These are phyloP conservation scores for Delonix regia DNA, from an alignment of 306 rosid genomes.

Conservation along the genomic window DNA sequence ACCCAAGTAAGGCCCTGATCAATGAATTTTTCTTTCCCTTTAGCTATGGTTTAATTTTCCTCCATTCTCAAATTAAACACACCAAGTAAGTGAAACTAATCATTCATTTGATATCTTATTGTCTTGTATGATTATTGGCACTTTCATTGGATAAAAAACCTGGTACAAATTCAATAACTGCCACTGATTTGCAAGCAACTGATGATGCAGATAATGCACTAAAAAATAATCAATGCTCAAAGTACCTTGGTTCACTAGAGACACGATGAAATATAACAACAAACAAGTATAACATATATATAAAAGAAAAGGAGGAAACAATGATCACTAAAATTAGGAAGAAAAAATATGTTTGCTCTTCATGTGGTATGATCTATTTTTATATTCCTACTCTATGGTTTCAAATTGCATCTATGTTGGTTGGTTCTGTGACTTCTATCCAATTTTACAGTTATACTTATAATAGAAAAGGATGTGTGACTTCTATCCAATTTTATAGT, in stretches of 20 bases:
- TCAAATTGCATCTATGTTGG: neutral
- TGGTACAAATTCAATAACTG: neutral
- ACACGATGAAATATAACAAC: neutral
- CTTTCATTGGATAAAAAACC: neutral
- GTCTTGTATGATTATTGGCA: neutral
- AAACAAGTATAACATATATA: no score
- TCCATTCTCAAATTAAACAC: neutral
- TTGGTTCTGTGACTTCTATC: neutral
- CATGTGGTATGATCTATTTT: neutral
- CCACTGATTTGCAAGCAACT: neutral
- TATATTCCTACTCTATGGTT: neutral
- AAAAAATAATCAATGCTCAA: neutral
- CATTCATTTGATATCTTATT: neutral
- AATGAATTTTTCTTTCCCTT: neutral
- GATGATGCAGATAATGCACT: neutral
- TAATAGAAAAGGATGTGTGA: neutral
- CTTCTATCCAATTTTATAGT: neutral
- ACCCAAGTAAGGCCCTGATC: neutral
- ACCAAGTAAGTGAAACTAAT: slow-evolving; percentile 1
- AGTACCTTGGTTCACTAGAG: neutral
- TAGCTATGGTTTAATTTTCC: neutral
- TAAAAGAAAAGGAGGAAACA: neutral
- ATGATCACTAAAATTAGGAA: neutral
- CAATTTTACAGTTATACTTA: neutral
- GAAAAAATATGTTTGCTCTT: neutral